Conservation (phyloP, 495 filamentous ascomycete genomes). For the Geopyxis carbonaria region DNA sequence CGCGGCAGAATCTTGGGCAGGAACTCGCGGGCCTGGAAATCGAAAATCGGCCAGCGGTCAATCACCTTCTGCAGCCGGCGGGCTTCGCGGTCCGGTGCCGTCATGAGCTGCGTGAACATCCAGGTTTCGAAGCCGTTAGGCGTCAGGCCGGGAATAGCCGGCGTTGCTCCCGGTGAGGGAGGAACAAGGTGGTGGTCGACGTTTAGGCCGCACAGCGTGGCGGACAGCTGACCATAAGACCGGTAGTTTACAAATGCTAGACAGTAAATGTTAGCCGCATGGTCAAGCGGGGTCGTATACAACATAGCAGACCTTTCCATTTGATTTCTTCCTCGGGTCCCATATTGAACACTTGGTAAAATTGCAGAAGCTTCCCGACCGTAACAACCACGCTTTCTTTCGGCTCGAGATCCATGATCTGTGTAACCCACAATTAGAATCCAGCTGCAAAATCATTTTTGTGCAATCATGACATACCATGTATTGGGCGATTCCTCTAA, state of each 20-base stretch:
- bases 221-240: conserved; percentile 36
- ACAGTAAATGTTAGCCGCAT: conserved; percentile 14
- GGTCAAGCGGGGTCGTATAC: too few relatives aligned
- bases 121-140: conserved; percentile 62
- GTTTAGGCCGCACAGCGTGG: conserved; percentile 56
- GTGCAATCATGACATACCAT: conserved; percentile 37
- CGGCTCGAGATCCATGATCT: conserved; percentile 67
- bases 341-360: conserved; percentile 51
- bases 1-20: conserved; percentile 22
- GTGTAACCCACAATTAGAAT: conserved; percentile 19
- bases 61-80: conserved; percentile 57
- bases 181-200: conserved; percentile 75
- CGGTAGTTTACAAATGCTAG: not conserved
- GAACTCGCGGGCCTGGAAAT: conserved; percentile 6
- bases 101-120: conserved; percentile 57
- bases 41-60: conserved; percentile 53
- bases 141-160: conserved; percentile 61
- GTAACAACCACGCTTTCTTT: conserved; percentile 61
- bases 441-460: not conserved
- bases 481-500: conserved; percentile 61
- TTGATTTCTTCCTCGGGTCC: conserved; percentile 43
- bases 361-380: conserved; percentile 60
- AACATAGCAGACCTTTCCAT: conserved; percentile 39
- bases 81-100: conserved; percentile 63
- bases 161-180: conserved; percentile 36